Base-by-base conservation (phyloP, 768 basidiomycete species). In the Serpula lacrymans region DNA sequence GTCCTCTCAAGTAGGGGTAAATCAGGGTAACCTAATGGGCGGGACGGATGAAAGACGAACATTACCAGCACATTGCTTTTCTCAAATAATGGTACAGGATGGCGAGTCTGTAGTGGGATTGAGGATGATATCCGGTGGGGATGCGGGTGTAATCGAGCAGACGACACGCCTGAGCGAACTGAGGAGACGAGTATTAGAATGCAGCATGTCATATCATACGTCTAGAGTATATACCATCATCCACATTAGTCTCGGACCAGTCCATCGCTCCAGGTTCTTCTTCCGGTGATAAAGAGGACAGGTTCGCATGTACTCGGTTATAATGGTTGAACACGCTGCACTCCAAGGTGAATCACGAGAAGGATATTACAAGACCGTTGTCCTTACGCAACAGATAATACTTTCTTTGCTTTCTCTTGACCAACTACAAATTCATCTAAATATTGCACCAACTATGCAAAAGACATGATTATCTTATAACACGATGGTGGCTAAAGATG, bases 51-150 rank as follows among this genome's bases (percentile, higher is more conserved):
- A 44, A 37, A n/a, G 26, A 32, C 25, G 64, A 57, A 93, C 92
- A 98, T 75, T 43, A 97, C 83, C 30, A 98, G 67, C 3, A 97
- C 89, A 57, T 98, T 98, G 52, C 89, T 93, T 73, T 98, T 98
- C 71, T 98, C 94, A 39, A 95, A 88, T 18, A 80, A 56, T 16
- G 84, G 77, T 11, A 66, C 52, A 6, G 66, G 60, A 32, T 71
- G 69, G n/a, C 64, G 74, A 35, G 68, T 52, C 27, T 58, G 64
- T 16, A 73, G 58, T 5, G 73, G 52, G 16, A 58, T 36, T 37
- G 64, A 52, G n/a, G 62, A 52, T 14, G 64, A 61, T 26, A 47
- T 35, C 6, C 71, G 69, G 34, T 64, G 56, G 4, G 71, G 75
- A 49, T 84, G 68, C 10, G 88, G 88, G 41, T 75, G 75, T 42